Evolutionary conservation across 805 yeast genomes (phyloP).

Genomic region (Saturnispora diversa): DNA sequence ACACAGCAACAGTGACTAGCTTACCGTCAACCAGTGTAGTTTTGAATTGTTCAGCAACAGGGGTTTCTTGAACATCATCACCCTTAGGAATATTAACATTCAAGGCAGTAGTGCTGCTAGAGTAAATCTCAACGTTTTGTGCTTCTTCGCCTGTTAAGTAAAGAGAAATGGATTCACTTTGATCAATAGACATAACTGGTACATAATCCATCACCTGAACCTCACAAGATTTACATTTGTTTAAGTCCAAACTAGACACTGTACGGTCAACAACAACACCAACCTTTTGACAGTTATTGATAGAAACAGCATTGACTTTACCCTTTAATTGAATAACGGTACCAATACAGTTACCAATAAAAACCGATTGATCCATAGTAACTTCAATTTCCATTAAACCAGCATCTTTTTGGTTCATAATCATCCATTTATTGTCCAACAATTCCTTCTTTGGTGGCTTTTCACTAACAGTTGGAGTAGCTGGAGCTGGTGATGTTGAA

Average conservation of each 20-base stretch:
- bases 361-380: conserved; percentile 79
- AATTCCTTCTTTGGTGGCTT: conserved; percentile 60
- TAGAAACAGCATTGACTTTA: conserved; percentile 80
- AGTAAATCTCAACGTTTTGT: conserved; percentile 59
- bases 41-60: conserved; percentile 88
- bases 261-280: conserved; percentile 79
- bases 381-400: conserved; percentile 59
- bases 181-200: conserved; percentile 82
- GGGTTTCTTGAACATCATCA: conserved; percentile 70
- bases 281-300: conserved; percentile 61
- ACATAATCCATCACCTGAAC: conserved; percentile 75
- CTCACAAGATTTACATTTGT: conserved; percentile 74
- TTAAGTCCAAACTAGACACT: conserved; percentile 81
- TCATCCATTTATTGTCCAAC: conserved; percentile 80
- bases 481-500: conserved; percentile 14
- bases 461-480: conserved; percentile 14
- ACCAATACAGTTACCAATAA: conserved; percentile 72
- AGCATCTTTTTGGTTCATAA: conserved; percentile 57
- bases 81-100: conserved; percentile 77
- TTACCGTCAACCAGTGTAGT: conserved; percentile 58
- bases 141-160: conserved; percentile 31
- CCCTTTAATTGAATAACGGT: conserved; percentile 79
- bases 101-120: conserved; percentile 77
- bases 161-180: conserved; percentile 76
- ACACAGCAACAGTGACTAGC: conserved; percentile 64